phyloP scores from a whole-genome alignment of 495 filamentous ascomycete species.

The Filosporella fistucella region DNA sequence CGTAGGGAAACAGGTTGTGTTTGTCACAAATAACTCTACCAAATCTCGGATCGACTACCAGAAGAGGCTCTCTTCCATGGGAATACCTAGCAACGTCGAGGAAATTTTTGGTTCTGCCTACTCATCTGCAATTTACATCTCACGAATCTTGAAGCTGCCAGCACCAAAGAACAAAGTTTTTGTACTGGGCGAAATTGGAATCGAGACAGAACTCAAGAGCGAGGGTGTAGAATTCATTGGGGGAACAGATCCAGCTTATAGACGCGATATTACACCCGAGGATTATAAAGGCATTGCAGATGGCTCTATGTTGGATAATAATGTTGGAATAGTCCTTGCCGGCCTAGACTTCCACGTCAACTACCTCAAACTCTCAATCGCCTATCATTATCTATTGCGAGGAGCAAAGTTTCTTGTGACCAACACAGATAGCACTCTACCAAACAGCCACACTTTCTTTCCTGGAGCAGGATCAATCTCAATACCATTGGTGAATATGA shows the following conservation, averaged over 20 bases:
- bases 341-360: conserved; percentile 92
- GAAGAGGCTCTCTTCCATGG: conserved; percentile 80
- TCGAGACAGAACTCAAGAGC: conserved; percentile 77
- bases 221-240: conserved; percentile 80
- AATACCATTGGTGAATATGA: conserved; percentile 74
- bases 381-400: conserved; percentile 76
- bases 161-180: conserved; percentile 84
- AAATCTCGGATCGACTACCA: conserved; percentile 90
- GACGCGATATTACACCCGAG: conserved; percentile 68
- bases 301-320: conserved; percentile 72
- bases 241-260: conserved; percentile 77
- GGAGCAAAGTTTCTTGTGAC: conserved; percentile 92
- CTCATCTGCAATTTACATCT: conserved; percentile 93
- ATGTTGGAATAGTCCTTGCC: conserved; percentile 83
- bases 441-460: conserved; percentile 74
- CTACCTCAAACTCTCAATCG: conserved; percentile 83
- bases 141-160: conserved; percentile 77
- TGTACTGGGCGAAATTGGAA: conserved; percentile 85
- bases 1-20: conserved; percentile 84
- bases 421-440: conserved; percentile 85
- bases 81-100: conserved; percentile 73
- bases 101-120: conserved; percentile 97
- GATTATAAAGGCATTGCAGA: conserved; percentile 76
- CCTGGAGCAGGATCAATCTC: conserved; percentile 85
- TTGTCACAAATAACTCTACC: conserved; percentile 98